Base-by-base conservation (phyloP, 163 green algal genomes). In the Chloromonas sp. region DNA sequence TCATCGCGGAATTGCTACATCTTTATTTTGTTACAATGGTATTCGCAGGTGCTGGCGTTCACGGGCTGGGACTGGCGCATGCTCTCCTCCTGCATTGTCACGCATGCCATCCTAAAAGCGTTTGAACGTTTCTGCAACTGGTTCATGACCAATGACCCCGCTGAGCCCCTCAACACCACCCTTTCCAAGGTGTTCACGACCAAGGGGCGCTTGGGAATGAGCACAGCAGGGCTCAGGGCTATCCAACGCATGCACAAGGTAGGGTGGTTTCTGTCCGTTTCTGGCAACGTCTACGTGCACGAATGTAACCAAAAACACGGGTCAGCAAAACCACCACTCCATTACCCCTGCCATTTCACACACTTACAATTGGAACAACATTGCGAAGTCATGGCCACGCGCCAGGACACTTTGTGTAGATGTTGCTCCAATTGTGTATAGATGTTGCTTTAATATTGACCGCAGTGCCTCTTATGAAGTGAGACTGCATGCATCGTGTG, bases 91-190 rank as follows among this genome's bases (percentile, higher is more conserved):
- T 76, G 14, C 62, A 71, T 89, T 60, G 79, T 89, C 60, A 89
- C 84, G 58, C 85, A 89, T 58, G 82, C 84, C 58, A 84, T 79
- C n/a, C 86, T 85, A 60, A 87, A 87, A 61, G 84, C 88, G 11
- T 61, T 89, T 3, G 88, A 91, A 77, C 88, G 88, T 66, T 82
- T 87, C 70, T 79, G 71, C 85, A 91, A 91, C 86, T 91, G 86
- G 86, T 91, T 86, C 77, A 91, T 88, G 85, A 89, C 87, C 71
- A 84, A 79, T 58, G 78, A 88, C 70, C 85, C 85, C 14, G 66
- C 66, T 11, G 85, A 88, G 85, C 87, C 87, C 57, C 81, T 85
- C 58, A 80, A 89, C 58, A 88, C 85, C 14, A 78, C 60, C n/a
- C 71, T 87, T 71, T 85, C 84, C 61, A 87, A 87, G 82, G 80